Evolutionary conservation across 768 basidiomycete species (phyloP).

Genomic region (Leucosporidium creatinivorum): DNA sequence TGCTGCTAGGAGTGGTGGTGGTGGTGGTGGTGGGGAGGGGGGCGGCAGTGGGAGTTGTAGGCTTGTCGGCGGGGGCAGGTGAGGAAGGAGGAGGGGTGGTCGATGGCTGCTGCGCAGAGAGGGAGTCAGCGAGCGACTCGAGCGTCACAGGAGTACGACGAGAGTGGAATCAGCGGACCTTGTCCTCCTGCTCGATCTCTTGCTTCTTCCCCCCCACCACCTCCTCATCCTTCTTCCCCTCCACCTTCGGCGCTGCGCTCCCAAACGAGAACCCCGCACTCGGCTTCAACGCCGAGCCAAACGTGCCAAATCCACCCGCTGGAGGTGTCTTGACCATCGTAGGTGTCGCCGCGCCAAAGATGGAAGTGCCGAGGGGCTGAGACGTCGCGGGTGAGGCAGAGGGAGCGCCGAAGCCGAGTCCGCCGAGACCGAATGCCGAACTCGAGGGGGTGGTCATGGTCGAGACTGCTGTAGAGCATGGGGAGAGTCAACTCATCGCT

Average conservation of each 20-base stretch:
- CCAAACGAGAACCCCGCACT: constrained; percentile 16
- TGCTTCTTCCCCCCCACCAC: not conserved
- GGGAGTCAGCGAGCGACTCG: no score
- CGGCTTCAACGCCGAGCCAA: constrained; percentile 13
- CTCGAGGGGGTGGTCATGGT: not conserved
- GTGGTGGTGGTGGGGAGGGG: not conserved
- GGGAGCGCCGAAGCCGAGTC: constrained; percentile 13
- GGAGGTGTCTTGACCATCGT: not conserved
- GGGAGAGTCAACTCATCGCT: no score
- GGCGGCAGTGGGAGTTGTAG: not conserved
- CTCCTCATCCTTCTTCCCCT: not conserved
- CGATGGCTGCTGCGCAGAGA: not conserved
- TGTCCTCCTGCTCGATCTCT: not conserved
- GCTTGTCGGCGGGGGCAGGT: not conserved
- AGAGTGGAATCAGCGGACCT: not conserved
- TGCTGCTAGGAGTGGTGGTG: not conserved
- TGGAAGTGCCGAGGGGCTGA: not conserved
- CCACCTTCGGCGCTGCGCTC: not conserved
- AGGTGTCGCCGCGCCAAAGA: constrained; percentile 1
- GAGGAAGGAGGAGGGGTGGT: not conserved
- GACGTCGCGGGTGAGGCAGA: not conserved
- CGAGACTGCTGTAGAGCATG: not conserved
- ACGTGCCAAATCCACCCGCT: not conserved
- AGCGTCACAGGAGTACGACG: no score
- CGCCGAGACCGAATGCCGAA: constrained; percentile 5